These are phyloP conservation scores for Setomelanomma holmii DNA, from an alignment of 2,329 filamentous ascomycete species.

Conservation along the genomic window DNA sequence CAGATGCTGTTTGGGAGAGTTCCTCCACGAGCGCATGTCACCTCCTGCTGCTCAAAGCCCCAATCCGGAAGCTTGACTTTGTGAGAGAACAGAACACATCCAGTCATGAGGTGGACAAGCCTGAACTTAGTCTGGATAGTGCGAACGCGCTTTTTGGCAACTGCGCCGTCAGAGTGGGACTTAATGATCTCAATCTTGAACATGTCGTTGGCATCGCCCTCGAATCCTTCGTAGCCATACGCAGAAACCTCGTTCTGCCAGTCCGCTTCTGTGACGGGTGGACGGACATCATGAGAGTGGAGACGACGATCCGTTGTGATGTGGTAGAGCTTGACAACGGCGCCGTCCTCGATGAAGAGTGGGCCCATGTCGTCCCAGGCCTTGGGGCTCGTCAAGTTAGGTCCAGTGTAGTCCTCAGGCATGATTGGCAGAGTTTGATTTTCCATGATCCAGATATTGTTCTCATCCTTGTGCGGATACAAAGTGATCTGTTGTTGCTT, in stretches of 20 bases:
- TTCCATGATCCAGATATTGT: slow-evolving; percentile 93
- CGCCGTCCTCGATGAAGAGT: slow-evolving; percentile 78
- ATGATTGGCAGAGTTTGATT: slow-evolving; percentile 79
- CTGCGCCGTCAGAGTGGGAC: slow-evolving; percentile 77
- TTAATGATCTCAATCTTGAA: slow-evolving; percentile 97
- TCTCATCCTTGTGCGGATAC: slow-evolving; percentile 98
- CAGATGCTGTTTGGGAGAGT: slow-evolving; percentile 96
- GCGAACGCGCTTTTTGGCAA: slow-evolving; percentile 83
- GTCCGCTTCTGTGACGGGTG: slow-evolving; percentile 52
- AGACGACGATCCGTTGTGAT: slow-evolving; percentile 82
- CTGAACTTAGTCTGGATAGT: slow-evolving; percentile 98
- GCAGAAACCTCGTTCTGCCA: slow-evolving; percentile 98
- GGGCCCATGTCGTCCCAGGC: slow-evolving; percentile 82
- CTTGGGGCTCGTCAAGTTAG: slow-evolving; percentile 77
- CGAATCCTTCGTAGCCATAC: slow-evolving; percentile 96
- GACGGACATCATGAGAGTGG: slow-evolving; percentile 92
- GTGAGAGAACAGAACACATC: slow-evolving; percentile 95
- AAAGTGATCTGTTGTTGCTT: slow-evolving; percentile 99
- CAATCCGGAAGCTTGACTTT: slow-evolving; percentile 98
- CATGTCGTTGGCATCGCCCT: slow-evolving; percentile 94
- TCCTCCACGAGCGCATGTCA: slow-evolving; percentile 92
- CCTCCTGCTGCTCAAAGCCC: slow-evolving; percentile 98
- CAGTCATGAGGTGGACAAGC: slow-evolving; percentile 95
- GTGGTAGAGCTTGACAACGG: slow-evolving; percentile 84
- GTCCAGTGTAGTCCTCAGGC: slow-evolving; percentile 76